Evolutionary conservation across 2,329 filamentous ascomycete genomes (phyloP).

Genomic region (Penicillium nordicum): DNA sequence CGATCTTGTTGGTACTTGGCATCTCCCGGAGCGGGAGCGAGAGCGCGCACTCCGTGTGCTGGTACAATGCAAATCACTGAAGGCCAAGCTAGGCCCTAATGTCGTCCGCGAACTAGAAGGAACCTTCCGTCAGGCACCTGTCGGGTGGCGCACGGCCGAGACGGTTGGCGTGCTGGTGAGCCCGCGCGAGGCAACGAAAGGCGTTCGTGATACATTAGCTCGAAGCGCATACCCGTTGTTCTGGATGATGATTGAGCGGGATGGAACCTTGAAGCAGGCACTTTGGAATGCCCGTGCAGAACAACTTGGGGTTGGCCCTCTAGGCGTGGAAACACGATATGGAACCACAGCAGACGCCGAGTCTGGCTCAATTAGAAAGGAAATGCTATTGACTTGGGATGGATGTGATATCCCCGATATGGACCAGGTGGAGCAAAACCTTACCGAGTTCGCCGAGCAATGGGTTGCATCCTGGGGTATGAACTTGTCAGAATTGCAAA

Average conservation of each 20-base stretch:
- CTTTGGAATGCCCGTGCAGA: constrained; percentile 46
- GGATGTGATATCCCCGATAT: constrained; percentile 34
- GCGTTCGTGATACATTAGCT: constrained; percentile 69
- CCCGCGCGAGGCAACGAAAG: constrained; percentile 69
- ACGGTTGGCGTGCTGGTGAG: constrained; percentile 70
- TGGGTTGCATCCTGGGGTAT: constrained; percentile 33
- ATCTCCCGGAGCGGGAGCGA: constrained; percentile 34
- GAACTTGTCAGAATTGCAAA: constrained; percentile 14
- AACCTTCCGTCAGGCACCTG: constrained; percentile 68
- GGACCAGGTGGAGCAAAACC: constrained; percentile 30
- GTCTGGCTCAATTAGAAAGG: constrained; percentile 20
- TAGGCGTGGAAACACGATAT: constrained; percentile 41
- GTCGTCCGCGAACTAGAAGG: constrained; percentile 55
- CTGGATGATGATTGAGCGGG: constrained; percentile 49
- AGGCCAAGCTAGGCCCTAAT: constrained; percentile 43
- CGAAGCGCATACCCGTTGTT: constrained; percentile 68
- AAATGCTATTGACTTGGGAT: constrained; percentile 37
- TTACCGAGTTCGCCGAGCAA: constrained; percentile 22
- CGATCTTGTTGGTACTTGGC: constrained; percentile 48
- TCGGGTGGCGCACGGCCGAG: constrained; percentile 63
- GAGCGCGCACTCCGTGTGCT: constrained; percentile 40
- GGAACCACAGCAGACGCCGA: constrained; percentile 11
- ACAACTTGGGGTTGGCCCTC: constrained; percentile 36
- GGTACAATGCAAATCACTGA: constrained; percentile 48
- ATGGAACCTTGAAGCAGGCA: constrained; percentile 40